phyloP scores from a whole-genome alignment of 192 early-diverging fungal species.

The Umbelopsis sp. region DNA sequence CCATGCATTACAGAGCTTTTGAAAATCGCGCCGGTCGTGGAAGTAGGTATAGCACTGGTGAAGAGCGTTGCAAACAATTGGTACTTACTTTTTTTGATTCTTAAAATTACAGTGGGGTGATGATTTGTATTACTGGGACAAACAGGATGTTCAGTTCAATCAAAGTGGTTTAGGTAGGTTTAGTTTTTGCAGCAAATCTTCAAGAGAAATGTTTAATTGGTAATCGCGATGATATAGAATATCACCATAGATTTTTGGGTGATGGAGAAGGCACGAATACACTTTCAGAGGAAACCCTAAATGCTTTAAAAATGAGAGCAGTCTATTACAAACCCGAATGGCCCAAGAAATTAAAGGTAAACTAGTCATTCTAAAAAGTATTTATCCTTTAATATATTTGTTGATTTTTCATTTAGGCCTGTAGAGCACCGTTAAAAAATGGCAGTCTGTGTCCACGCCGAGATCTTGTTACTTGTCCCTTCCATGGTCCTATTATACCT shows the following conservation, averaged over 20 bases:
- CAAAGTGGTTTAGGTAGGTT: conserved; percentile 50
- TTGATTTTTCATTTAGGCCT: conserved; percentile 41
- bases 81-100: not conserved
- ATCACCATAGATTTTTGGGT: conserved; percentile 66
- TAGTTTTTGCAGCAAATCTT: not conserved
- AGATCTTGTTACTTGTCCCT: conserved; percentile 69
- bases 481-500: conserved; percentile 63
- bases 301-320: conserved; percentile 58
- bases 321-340: conserved; percentile 48
- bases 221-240: conserved; percentile 38
- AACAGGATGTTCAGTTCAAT: conserved; percentile 60
- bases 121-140: conserved; percentile 70
- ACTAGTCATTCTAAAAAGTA: not conserved
- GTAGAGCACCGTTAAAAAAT: conserved; percentile 62
- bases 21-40: conserved; percentile 63
- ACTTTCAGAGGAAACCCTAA: conserved; percentile 53
- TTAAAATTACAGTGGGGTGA: conserved; percentile 51
- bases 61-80: too few species aligned
- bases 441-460: conserved; percentile 65
- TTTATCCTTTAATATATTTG: not conserved
- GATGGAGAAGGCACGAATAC: conserved; percentile 61
- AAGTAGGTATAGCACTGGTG: conserved; percentile 12
- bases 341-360: conserved; percentile 51
- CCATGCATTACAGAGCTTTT: conserved; percentile 45
- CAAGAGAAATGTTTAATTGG: not conserved